phyloP scores from a whole-genome alignment of 805 yeast species.

The Zygoascus biomembranicola region DNA sequence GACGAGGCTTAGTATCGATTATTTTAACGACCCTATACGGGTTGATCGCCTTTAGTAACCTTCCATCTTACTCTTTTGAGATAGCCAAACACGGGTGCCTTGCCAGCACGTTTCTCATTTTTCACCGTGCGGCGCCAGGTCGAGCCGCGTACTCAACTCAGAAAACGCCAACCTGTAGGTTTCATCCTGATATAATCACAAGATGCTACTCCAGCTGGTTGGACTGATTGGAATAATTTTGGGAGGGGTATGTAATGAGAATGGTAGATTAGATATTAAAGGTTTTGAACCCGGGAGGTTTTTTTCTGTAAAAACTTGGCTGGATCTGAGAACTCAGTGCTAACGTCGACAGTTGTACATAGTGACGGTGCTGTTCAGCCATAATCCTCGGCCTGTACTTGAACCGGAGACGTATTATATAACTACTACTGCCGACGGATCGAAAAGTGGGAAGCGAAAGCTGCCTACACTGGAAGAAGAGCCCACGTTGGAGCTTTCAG shows the following conservation, averaged over 20 bases:
- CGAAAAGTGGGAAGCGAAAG: background rate
- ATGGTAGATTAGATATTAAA: too few species aligned
- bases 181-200: background rate
- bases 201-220: background rate
- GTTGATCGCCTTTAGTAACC: too few species aligned
- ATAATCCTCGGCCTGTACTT: background rate
- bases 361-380: background rate
- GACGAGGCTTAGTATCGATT: too few species aligned
- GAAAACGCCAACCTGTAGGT: background rate
- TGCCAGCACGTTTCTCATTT: background rate
- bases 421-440: background rate
- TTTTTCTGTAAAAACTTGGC: background rate
- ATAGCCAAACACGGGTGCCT: too few species aligned
- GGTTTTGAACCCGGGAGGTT: background rate
- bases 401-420: background rate
- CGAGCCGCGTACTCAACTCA: background rate
- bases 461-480: slow-evolving; percentile 6
- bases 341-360: background rate
- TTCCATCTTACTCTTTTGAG: too few species aligned
- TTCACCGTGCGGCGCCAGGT: background rate
- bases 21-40: too few species aligned
- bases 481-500: slow-evolving; percentile 46
- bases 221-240: background rate
- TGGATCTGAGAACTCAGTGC: background rate
- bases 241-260: background rate